phyloP scores from a whole-genome alignment of 768 basidiomycete genomes.

The Amanita muscaria region DNA sequence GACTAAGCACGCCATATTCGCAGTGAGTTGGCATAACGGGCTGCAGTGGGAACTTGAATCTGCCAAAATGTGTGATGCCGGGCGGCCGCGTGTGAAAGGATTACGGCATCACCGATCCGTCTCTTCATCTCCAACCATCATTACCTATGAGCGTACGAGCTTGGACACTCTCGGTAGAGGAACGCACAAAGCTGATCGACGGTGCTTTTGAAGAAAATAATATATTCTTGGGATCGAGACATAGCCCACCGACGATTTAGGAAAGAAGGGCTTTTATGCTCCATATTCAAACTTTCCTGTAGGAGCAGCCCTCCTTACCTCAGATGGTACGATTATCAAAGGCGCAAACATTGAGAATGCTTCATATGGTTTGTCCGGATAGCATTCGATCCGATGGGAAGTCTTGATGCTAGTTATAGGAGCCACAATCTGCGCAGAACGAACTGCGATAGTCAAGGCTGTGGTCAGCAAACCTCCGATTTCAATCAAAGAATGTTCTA shows the following conservation, averaged over 20 bases:
- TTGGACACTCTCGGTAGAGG: slow-evolving; percentile 16
- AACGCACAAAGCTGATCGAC: slow-evolving; percentile 41
- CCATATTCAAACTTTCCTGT: slow-evolving; percentile 92
- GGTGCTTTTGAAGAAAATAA: slow-evolving; percentile 50
- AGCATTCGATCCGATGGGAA: neutral
- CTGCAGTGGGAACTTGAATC: no score
- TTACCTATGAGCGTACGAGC: neutral
- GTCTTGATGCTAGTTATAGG: slow-evolving; percentile 35
- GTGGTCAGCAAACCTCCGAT: slow-evolving; percentile 44
- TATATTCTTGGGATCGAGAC: neutral
- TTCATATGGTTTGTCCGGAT: slow-evolving; percentile 60
- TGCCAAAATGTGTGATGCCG: no score
- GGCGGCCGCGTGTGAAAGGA: no score
- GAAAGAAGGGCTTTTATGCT: slow-evolving; percentile 63
- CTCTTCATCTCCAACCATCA: no score
- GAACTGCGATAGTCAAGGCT: slow-evolving; percentile 93
- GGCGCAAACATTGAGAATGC: slow-evolving; percentile 95
- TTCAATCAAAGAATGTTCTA: no score
- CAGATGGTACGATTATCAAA: slow-evolving; percentile 63
- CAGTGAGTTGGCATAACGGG: no score
- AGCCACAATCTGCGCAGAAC: slow-evolving; percentile 87
- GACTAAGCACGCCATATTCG: no score
- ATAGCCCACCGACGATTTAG: slow-evolving; percentile 26
- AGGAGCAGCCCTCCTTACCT: slow-evolving; percentile 74
- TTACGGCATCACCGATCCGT: no score